Evolutionary conservation across 202 grass and related monocot species (phyloP), one percentile per base, ranked within the genome.

Genomic region (Eragrostis tef): DNA sequence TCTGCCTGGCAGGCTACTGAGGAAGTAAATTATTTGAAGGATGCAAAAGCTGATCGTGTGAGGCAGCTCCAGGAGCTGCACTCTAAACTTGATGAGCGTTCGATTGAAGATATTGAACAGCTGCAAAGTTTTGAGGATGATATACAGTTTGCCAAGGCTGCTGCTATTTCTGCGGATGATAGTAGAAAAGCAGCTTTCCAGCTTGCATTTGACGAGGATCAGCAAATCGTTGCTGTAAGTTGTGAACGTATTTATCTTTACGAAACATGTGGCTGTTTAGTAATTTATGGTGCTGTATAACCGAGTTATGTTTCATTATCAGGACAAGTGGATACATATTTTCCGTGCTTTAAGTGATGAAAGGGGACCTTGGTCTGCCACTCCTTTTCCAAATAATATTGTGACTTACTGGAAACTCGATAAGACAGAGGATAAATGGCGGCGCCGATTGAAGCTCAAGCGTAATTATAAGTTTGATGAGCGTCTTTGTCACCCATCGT

Each of bases 261-360:
- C 34, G 20, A 47, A 83, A 67, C 14, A 79, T 48, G n/a, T 20
- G 1, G 15, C 62, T 66, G 17, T 50, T 84, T 65, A 84, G 11
- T 81, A 72, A 81, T 88, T 64, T 62, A 52, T 67, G 54, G 34
- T 57, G 63, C 2, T 34, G 45, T 60, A 27, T 73, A 77, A 89
- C 29, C 76, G n/a, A 79, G 44, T 79, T 70, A 67, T 78, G 67
- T 86, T 73, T 44, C 21, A 76, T 72, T 72, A 75, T 71, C 88
- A 98, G 95, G 88, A 98, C 77, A 98, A 98, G 83, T 98, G 95
- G 95, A 81, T 98, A 79, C 95, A 98, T 74, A 87, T 94, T 56
- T 93, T 85, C 27, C 92, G 95, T 65, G 90, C 88, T 78, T 79
- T 98, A 71, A 94, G 87, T 86, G 95, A 98, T 43, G 95, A 98